Evolutionary conservation across 2,329 filamentous ascomycete genomes (phyloP), one percentile per base, ranked within the genome.

Genomic region (Epichloe baconii): DNA sequence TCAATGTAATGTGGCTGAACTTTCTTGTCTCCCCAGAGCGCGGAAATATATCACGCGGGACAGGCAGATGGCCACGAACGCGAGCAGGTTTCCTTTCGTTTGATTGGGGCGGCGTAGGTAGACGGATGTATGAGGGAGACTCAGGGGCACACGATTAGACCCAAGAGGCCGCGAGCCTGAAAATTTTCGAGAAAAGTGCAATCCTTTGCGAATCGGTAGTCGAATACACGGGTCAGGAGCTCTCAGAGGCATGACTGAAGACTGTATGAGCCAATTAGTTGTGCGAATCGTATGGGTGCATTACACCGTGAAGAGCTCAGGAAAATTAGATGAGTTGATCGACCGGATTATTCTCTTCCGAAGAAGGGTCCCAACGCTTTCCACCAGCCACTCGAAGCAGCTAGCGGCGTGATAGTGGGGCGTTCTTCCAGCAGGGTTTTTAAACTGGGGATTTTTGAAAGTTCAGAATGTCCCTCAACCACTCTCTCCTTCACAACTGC

Each of bases 61-160:
- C 74, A 8, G 93, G 93, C 0, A 98, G 77, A 52, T 83, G 80
- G 58, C 93, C 93, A 65, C 88, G 88, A 36, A 88, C 66, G 10
- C 68, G 67, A 2, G 67, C 62, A 2, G 62, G 68, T 54, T 66
- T 69, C 14, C 64, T 64, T 58, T 78, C 72, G 35, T 79, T 75
- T 48, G 83, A 80, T 65, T 95, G 88, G n/a, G 81, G 77, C 47
- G 86, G 78, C 58, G 76, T 75, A 46, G 90, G 91, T 51, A 96
- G 74, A 57, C 88, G 82, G 69, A 97, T 86, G 73, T 86, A 97
- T 57, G 79, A 78, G 45, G 93, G 91, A 37, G 89, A 95, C 65
- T 96, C 87, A 47, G 93, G 91, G 85, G 84, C 56, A 90, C 86
- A 45, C 73, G 71, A 53, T 79, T 73, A 47, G 69, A 69, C 62